Conservation (phyloP, 179 eudicot genomes). For the Camellia oleifera region DNA sequence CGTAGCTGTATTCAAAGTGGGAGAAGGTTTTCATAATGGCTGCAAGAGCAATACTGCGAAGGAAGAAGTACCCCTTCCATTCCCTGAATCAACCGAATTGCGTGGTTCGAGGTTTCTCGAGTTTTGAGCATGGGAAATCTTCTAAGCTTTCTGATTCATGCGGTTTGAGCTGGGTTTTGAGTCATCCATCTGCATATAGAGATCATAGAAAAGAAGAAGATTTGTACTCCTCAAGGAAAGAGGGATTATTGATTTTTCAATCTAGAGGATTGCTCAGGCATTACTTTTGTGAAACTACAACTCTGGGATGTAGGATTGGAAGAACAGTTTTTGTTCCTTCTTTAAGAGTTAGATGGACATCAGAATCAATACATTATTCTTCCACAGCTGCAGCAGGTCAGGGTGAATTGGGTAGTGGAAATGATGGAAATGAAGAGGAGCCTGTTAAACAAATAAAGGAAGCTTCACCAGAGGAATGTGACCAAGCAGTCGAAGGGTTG, state of each 20-base stretch:
- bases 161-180: slow-evolving; percentile 15
- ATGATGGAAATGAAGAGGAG: too few relatives aligned
- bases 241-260: slow-evolving; percentile 25
- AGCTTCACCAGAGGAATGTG: too few relatives aligned
- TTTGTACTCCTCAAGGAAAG: slow-evolving; percentile 29
- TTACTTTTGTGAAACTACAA: slow-evolving; percentile 25
- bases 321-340: slow-evolving; percentile 28
- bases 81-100: slow-evolving; percentile 32
- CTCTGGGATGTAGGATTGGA: slow-evolving; percentile 25
- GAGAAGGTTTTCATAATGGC: slow-evolving; percentile 41
- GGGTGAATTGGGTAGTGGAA: too few relatives aligned
- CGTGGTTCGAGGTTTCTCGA: slow-evolving; percentile 35
- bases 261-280: slow-evolving; percentile 32
- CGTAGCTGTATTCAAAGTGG: slow-evolving; percentile 12
- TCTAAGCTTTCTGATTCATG: slow-evolving; percentile 30
- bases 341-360: slow-evolving; percentile 37
- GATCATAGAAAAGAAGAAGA: slow-evolving; percentile 35
- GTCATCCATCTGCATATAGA: slow-evolving; percentile 28
- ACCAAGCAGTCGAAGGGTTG: too few relatives aligned
- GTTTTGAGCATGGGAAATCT: slow-evolving; percentile 39
- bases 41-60: slow-evolving; percentile 55
- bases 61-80: slow-evolving; percentile 47
- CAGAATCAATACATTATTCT: slow-evolving; percentile 13
- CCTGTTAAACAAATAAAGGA: too few relatives aligned
- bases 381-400: too few relatives aligned